Percentiles rank a stretch among this genome's conserved stretches.
Evolutionary conservation across 768 basidiomycete genomes (phyloP).

Genomic region (Tremella fuciformis): DNA sequence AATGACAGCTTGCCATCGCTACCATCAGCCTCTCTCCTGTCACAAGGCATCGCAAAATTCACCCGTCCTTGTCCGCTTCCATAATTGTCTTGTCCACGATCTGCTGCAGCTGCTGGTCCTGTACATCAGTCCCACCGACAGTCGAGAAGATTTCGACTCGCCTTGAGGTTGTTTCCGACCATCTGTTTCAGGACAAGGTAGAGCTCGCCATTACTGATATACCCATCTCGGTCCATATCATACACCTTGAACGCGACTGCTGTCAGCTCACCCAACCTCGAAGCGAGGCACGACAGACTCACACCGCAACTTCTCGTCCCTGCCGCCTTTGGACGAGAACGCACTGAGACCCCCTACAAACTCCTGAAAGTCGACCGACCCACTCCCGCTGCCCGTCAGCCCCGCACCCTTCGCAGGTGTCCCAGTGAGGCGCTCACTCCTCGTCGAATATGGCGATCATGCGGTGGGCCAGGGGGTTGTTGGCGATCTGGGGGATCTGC

Average conservation of each 20-base stretch:
- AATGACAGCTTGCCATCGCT: conserved; percentile 92
- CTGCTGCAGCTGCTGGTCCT: conserved; percentile 98
- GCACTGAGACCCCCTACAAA: conserved; percentile 97
- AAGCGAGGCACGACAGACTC: conserved; percentile 48
- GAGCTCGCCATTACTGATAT: conserved; percentile 95
- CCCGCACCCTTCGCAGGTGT: neutral
- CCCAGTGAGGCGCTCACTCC: conserved; percentile 66
- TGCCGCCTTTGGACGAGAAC: conserved; percentile 91
- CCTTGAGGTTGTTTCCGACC: conserved; percentile 99
- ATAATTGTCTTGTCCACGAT: conserved; percentile 99
- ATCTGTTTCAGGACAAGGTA: conserved; percentile 99
- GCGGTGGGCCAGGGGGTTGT: conserved; percentile 89
- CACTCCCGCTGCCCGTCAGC: conserved; percentile 70
- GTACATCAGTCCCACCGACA: neutral
- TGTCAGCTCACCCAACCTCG: neutral
- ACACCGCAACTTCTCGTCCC: conserved; percentile 97
- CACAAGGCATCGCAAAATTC: conserved; percentile 12
- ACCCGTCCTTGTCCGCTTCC: conserved; percentile 96
- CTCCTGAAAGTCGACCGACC: conserved; percentile 98
- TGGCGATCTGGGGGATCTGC: conserved; percentile 97
- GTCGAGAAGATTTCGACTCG: conserved; percentile 44
- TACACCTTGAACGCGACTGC: conserved; percentile 99
- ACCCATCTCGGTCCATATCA: conserved; percentile 96
- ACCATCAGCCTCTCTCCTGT: neutral
- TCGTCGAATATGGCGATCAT: conserved; percentile 99